These are phyloP conservation scores for Melanomma pulvis-pyrius DNA, from an alignment of 495 filamentous ascomycete genomes.

Conservation along the genomic window DNA sequence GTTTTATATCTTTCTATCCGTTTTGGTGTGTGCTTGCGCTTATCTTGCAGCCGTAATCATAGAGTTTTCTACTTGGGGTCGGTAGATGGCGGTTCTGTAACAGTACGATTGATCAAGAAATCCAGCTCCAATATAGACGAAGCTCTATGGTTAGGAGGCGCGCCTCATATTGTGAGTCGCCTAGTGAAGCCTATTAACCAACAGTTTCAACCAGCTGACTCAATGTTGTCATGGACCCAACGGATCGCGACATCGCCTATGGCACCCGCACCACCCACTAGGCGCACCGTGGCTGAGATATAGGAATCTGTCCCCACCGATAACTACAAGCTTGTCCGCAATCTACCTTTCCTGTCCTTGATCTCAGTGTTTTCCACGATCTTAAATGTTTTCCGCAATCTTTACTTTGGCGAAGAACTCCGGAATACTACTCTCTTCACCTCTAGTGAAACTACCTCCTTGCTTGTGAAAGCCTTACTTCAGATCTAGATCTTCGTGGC, in stretches of 20 bases:
- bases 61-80: neutral
- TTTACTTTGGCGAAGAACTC: no score
- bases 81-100: conserved; percentile 6
- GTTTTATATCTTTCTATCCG: conserved; percentile 14
- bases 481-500: conserved; percentile 6
- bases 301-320: neutral
- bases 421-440: no score
- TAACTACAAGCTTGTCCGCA: neutral
- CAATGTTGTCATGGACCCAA: neutral
- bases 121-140: conserved; percentile 1
- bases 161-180: neutral
- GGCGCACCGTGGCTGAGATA: neutral
- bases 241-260: neutral
- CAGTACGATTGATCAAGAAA: conserved; percentile 11
- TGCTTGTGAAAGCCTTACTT: neutral
- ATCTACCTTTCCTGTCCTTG: neutral
- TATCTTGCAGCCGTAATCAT: conserved; percentile 11
- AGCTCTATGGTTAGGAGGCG: neutral
- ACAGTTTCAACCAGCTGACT: neutral
- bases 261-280: neutral
- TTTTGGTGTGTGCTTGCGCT: conserved; percentile 9
- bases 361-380: no score
- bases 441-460: no score
- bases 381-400: no score
- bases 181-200: neutral